A percentile compares a stretch with the other conserved stretches of the same genome.
phyloP scores from a whole-genome alignment of 345 rosid species.

The Excoecaria cochinchinensis region DNA sequence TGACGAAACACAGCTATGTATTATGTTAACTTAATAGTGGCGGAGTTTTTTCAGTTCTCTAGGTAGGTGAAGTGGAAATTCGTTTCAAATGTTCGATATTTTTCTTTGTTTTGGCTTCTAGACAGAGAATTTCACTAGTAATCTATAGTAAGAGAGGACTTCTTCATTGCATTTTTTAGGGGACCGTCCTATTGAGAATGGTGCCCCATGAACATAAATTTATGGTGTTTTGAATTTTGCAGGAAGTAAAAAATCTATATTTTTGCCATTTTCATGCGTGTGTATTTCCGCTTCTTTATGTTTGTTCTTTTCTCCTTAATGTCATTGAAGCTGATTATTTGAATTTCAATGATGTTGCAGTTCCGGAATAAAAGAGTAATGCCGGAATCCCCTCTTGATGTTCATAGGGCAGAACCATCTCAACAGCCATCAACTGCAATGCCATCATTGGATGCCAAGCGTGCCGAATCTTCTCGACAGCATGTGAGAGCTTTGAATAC shows the following conservation, averaged over 20 bases:
- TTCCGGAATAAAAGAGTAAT: conserved; percentile 61
- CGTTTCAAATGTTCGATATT: background rate
- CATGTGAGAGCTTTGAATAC: conserved; percentile 92
- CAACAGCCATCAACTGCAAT: conserved; percentile 37
- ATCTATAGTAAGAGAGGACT: background rate
- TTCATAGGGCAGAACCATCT: conserved; percentile 50
- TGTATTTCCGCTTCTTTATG: background rate
- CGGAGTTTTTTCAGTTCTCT: background rate
- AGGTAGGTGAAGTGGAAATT: background rate
- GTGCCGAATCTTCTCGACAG: conserved; percentile 70
- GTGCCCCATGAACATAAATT: background rate
- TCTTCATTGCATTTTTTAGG: background rate
- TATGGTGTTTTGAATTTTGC: background rate
- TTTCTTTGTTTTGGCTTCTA: background rate
- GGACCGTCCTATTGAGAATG: background rate
- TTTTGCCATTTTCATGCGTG: background rate
- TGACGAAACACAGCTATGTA: background rate
- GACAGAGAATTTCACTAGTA: background rate
- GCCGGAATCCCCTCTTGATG: conserved; percentile 57
- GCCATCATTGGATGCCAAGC: conserved; percentile 45
- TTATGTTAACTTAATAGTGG: background rate
- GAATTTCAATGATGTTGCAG: conserved; percentile 40
- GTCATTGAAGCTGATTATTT: conserved; percentile 13
- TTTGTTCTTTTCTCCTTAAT: background rate
- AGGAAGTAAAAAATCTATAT: background rate